Conservation (phyloP, 164 flowering plant genomes). For the Chimonanthus salicifolius region DNA sequence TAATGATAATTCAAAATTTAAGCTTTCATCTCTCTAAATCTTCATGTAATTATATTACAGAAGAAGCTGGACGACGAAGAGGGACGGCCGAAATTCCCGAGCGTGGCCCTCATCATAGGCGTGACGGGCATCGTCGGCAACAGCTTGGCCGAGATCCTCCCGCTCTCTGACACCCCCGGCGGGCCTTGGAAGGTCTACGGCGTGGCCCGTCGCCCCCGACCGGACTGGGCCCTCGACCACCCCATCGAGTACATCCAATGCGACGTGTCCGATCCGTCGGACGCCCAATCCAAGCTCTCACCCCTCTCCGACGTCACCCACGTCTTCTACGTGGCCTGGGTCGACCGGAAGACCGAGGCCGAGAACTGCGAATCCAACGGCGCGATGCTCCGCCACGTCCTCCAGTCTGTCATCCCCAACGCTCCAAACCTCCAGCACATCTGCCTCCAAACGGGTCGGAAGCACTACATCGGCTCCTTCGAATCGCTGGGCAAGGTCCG, state of each 20-base stretch:
- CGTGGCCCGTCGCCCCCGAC: slow-evolving; percentile 60
- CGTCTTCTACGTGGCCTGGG: slow-evolving; percentile 6
- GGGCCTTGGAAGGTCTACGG: slow-evolving; percentile 91
- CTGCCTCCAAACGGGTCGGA: slow-evolving; percentile 64
- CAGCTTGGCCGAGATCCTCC: slow-evolving; percentile 81
- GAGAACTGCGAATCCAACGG: neutral
- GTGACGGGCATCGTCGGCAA: slow-evolving; percentile 84
- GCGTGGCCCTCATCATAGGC: slow-evolving; percentile 64
- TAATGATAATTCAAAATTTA: neutral
- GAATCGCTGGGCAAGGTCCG: slow-evolving; percentile 30
- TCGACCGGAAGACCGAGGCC: too few species aligned
- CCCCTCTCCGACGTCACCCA: slow-evolving; percentile 30
- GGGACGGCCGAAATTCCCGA: slow-evolving; percentile 29
- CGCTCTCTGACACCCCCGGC: slow-evolving; percentile 73
- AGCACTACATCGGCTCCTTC: slow-evolving; percentile 58
- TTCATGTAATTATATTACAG: slow-evolving; percentile 23
- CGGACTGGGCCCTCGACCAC: slow-evolving; percentile 50
- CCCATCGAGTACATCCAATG: slow-evolving; percentile 71
- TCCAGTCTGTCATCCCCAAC: slow-evolving; percentile 50
- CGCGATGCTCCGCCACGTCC: slow-evolving; percentile 25
- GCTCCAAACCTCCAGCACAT: slow-evolving; percentile 60
- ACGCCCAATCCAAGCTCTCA: slow-evolving; percentile 42
- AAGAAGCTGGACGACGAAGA: slow-evolving; percentile 51
- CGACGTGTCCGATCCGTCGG: slow-evolving; percentile 44
- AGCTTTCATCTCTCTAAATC: neutral